Percentiles rank a stretch among this genome's conserved stretches.
Conservation (phyloP, 768 basidiomycete species). For the Leccinum uliginosum region DNA sequence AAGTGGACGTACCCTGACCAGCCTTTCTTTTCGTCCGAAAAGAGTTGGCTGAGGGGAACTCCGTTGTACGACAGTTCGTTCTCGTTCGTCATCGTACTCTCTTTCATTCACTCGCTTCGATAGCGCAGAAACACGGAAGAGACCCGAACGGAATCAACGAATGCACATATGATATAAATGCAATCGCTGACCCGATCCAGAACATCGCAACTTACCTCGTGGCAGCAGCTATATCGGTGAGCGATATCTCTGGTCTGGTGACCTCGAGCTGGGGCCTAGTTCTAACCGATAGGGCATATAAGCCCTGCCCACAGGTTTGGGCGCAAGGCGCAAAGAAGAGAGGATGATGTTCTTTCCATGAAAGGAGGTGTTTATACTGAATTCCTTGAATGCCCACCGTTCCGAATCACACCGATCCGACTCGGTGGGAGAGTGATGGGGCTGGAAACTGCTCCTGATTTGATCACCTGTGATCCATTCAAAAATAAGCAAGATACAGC, state of each 20-base stretch:
- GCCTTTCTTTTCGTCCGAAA: slow-evolving; percentile 13
- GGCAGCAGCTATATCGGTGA: neutral
- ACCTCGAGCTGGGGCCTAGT: neutral
- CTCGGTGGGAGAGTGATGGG: too few species aligned
- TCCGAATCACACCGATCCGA: too few species aligned
- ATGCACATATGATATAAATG: neutral
- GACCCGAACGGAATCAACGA: neutral
- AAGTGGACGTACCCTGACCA: slow-evolving; percentile 11
- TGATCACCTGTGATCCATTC: neutral
- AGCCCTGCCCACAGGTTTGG: neutral
- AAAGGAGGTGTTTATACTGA: too few species aligned
- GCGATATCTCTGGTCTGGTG: neutral
- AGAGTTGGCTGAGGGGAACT: neutral
- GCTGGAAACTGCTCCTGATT: neutral
- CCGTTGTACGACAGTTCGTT: slow-evolving; percentile 1
- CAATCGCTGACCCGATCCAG: neutral
- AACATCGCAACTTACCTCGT: neutral
- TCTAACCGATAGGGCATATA: neutral
- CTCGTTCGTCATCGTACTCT: neutral
- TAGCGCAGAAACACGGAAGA: neutral
- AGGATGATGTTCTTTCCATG: neutral
- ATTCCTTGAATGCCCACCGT: neutral
- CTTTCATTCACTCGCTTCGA: neutral
- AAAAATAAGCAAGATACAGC: slow-evolving; percentile 4
- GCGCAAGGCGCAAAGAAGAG: neutral